These are phyloP conservation scores for Mesotaenium endlicherianum DNA, from an alignment of 139 green algal species.

Conservation along the genomic window DNA sequence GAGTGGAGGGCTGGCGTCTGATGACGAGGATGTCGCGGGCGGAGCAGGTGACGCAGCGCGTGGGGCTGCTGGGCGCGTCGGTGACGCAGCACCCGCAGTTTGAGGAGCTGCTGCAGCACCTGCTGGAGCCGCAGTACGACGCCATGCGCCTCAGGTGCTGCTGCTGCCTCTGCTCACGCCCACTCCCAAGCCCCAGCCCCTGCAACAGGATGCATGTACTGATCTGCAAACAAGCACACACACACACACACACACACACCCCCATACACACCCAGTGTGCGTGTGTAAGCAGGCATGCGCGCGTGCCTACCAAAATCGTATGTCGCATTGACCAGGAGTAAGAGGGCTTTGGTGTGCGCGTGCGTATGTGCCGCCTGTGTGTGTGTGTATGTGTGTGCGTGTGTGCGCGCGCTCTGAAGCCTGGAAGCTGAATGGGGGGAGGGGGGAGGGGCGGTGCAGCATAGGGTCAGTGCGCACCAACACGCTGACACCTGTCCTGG, in stretches of 20 bases:
- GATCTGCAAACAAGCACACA: too few relatives aligned
- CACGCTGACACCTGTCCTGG: constrained; percentile 59
- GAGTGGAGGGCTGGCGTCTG: too few relatives aligned
- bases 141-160: constrained; percentile 55
- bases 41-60: constrained; percentile 50
- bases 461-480: constrained; percentile 54
- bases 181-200: too few relatives aligned
- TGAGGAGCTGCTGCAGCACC: constrained; percentile 50
- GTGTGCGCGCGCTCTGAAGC: too few relatives aligned
- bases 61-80: constrained; percentile 60
- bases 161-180: too few relatives aligned
- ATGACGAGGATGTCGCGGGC: too few relatives aligned
- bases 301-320: neutral
- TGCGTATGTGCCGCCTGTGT: neutral
- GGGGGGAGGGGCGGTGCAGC: constrained; percentile 17
- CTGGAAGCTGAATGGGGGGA: too few relatives aligned
- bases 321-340: too few relatives aligned
- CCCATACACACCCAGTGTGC: too few relatives aligned
- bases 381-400: neutral
- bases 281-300: neutral
- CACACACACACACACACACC: too few relatives aligned
- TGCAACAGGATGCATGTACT: too few relatives aligned
- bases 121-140: constrained; percentile 48
- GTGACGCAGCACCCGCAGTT: constrained; percentile 67
- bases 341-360: neutral